Evolutionary conservation across 371 early-diverging fungal genomes (phyloP), one percentile per base, ranked within the genome.

Genomic region (Gilbertella persicaria): DNA sequence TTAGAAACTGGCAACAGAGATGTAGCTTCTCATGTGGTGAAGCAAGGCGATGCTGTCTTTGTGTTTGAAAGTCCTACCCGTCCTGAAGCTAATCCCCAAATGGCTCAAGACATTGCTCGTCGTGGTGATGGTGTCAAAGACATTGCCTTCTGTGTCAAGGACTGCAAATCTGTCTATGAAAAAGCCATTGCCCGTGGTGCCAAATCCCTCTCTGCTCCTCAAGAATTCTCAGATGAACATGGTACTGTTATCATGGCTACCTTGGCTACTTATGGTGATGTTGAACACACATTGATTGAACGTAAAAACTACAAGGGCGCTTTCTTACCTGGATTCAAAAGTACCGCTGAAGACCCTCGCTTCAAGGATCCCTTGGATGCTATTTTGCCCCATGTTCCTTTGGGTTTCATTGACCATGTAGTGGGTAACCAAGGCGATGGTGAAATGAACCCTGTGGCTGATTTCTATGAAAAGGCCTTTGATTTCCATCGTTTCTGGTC

Each of bases 401-500:
- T 95, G 25, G 55, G 65, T 42, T 80, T 74, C 58, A 83, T 98
- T 58, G 98, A 97, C 71, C 98, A 98, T 75, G 87, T 92, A 55
- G 98, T 97, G 45, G 93, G 91, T 19, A 97, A 97, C 83, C 96
- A 96, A 72, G 92, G 95, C 51, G 96, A 95, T 67, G 74, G 82
- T 71, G 82, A 88, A 79, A 96, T 98, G 96, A 75, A 84, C 40
- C 67, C 86, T 48, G 88, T 91, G 43, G 90, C 92, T 70, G 90
- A 94, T 53, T 78, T 74, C 52, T 92, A 91, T 60, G 96, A 96
- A 75, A 75, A 85, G 55, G 79, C 85, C 54, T 85, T 98, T 24
- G 95, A 92, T 55, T 97, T 97, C 85, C 96, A 95, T 74, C 88
- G 97, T 39, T 98, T 97, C 90, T 97, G 97, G 97, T 93, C 94